Evolutionary conservation across 2,329 filamentous ascomycete species (phyloP).

Genomic region (Aspergillus puulaauensis): DNA sequence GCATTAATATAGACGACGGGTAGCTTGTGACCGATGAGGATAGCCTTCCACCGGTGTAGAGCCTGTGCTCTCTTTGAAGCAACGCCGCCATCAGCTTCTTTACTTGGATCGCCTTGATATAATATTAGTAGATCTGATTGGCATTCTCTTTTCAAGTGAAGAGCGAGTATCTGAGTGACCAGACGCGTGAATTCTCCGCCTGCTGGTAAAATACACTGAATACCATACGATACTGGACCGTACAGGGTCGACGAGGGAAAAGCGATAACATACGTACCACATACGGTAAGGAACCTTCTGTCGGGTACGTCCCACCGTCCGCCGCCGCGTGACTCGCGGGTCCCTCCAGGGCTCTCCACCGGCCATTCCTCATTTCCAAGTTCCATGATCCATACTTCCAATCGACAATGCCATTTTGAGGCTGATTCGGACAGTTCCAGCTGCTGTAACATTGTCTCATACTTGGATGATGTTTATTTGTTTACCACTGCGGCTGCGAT

Average conservation of each 20-base stretch:
- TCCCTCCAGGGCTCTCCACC: slow-evolving; percentile 9
- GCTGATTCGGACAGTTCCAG: background rate
- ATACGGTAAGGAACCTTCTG: slow-evolving; percentile 8
- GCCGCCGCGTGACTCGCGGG: slow-evolving; percentile 16
- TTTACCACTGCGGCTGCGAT: background rate
- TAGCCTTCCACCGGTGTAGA: background rate
- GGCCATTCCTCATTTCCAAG: slow-evolving; percentile 6
- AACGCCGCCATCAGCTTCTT: background rate
- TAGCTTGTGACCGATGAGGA: slow-evolving; percentile 16
- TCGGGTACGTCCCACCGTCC: slow-evolving; percentile 3
- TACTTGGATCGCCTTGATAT: background rate
- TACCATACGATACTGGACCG: background rate
- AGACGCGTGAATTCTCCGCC: background rate
- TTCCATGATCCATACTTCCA: background rate
- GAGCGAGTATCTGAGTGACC: too few species aligned
- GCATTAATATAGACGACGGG: slow-evolving; percentile 16
- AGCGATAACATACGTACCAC: background rate
- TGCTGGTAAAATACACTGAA: background rate
- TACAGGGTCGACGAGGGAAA: background rate
- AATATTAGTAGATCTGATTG: background rate
- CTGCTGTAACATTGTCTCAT: background rate
- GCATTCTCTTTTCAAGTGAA: background rate
- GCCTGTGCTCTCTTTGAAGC: background rate
- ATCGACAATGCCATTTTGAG: background rate
- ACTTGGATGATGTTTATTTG: background rate